Evolutionary conservation across 306 rosid genomes (phyloP).

Genomic region (Rubus idaeus): DNA sequence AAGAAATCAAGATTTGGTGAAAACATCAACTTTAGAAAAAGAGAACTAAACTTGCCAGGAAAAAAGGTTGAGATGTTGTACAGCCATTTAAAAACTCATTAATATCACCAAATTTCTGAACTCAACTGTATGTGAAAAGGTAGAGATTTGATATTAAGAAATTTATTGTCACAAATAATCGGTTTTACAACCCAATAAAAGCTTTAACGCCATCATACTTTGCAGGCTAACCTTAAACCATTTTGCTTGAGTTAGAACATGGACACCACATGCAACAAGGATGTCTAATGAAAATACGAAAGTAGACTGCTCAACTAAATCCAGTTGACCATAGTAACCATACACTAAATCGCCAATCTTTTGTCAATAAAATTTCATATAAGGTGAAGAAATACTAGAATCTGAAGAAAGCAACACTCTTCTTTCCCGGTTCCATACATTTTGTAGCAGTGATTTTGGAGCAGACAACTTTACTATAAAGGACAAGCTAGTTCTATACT

Average conservation of each 20-base stretch:
- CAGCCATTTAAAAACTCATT: not conserved
- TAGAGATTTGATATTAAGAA: not conserved
- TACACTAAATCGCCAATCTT: constrained; percentile 10
- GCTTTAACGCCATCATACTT: not conserved
- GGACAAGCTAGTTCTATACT: constrained; percentile 13
- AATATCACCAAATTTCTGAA: not conserved
- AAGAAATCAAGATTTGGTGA: not conserved
- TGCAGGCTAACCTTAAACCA: not conserved
- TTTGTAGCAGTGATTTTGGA: not conserved
- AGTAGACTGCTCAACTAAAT: constrained; percentile 17
- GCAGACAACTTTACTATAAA: not conserved
- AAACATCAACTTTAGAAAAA: not conserved
- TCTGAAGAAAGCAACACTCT: constrained; percentile 5
- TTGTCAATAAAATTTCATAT: constrained; percentile 21
- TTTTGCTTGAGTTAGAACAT: not conserved
- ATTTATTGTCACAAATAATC: not conserved
- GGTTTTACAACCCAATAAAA: not conserved
- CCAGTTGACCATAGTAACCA: not conserved
- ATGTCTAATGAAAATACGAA: constrained; percentile 11
- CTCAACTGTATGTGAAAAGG: not conserved
- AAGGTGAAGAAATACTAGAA: constrained; percentile 17
- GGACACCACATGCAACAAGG: not conserved
- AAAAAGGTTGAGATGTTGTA: not conserved
- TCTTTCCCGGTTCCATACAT: constrained; percentile 18
- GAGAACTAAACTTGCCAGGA: not conserved